Evolutionary conservation across 371 early-diverging fungal genomes (phyloP).

Genomic region (Coemansia sp.): DNA sequence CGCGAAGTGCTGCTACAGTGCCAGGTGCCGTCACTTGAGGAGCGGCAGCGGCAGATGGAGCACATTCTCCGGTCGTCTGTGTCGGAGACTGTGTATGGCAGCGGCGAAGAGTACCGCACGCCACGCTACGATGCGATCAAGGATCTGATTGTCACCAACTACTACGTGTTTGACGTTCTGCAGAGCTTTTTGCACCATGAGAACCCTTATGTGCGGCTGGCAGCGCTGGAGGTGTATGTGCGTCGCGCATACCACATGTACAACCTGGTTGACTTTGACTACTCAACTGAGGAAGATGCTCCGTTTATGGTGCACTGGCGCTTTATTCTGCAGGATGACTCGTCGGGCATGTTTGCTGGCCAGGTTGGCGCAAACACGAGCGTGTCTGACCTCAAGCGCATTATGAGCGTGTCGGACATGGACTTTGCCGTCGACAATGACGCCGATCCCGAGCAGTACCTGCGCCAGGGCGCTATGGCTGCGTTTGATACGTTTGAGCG

Average conservation of each 20-base stretch:
- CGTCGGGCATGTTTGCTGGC: conserved; percentile 46
- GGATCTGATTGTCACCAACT: conserved; percentile 87
- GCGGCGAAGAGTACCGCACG: conserved; percentile 68
- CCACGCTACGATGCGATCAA: conserved; percentile 81
- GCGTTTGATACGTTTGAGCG: conserved; percentile 56
- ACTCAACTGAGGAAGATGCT: conserved; percentile 62
- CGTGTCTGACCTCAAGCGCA: conserved; percentile 67
- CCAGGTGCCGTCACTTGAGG: conserved; percentile 90
- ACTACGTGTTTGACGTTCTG: conserved; percentile 93
- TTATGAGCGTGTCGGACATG: conserved; percentile 53
- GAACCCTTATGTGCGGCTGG: conserved; percentile 74
- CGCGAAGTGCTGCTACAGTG: conserved; percentile 89
- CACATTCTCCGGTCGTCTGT: conserved; percentile 77
- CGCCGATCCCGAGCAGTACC: conserved; percentile 49
- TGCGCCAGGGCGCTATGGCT: conserved; percentile 62
- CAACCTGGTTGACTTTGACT: conserved; percentile 79
- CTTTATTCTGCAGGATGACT: conserved; percentile 67
- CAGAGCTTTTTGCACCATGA: conserved; percentile 90
- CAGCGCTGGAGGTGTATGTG: conserved; percentile 93
- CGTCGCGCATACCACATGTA: conserved; percentile 96
- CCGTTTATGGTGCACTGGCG: conserved; percentile 80
- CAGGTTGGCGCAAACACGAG: conserved; percentile 50
- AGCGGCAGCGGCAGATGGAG: conserved; percentile 81
- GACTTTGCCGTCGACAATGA: conserved; percentile 50
- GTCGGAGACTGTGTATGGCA: conserved; percentile 76